Evolutionary conservation across 1,284 basidiomycete genomes (phyloP).

Genomic region (Sutorius eximius): DNA sequence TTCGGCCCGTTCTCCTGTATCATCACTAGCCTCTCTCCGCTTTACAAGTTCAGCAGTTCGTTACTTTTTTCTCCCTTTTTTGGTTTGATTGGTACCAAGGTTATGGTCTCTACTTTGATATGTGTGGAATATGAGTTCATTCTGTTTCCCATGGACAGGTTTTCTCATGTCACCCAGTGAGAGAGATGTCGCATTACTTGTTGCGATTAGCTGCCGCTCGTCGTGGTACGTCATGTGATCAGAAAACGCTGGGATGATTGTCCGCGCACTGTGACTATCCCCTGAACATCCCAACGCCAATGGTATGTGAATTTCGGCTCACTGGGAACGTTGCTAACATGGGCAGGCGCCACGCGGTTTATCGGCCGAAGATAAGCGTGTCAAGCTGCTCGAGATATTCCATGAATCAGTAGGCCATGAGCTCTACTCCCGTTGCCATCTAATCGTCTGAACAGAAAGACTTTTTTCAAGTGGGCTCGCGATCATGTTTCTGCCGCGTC

Average conservation of each 20-base stretch:
- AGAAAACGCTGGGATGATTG: neutral
- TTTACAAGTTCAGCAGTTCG: conserved; percentile 10
- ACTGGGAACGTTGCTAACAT: conserved; percentile 5
- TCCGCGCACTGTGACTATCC: neutral
- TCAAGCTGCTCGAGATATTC: conserved; percentile 83
- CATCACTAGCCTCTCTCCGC: conserved; percentile 10
- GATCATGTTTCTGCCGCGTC: neutral
- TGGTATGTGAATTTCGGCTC: conserved; percentile 22
- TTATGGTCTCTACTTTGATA: conserved; percentile 20
- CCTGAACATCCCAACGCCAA: conserved; percentile 1
- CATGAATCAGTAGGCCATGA: conserved; percentile 70
- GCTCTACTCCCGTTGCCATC: neutral
- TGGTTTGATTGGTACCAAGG: conserved; percentile 24
- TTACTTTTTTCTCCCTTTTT: conserved; percentile 17
- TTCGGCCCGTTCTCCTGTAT: conserved; percentile 20
- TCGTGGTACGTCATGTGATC: conserved; percentile 29
- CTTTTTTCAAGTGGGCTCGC: conserved; percentile 66
- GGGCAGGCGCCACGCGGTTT: conserved; percentile 72
- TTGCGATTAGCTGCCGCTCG: neutral
- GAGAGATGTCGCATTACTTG: neutral
- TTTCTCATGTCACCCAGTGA: neutral
- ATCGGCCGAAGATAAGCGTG: conserved; percentile 78
- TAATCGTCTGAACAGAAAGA: conserved; percentile 60
- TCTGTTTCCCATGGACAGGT: conserved; percentile 8
- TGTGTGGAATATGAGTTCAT: conserved; percentile 32